Evolutionary conservation across 768 basidiomycete species (phyloP).

Genomic region (Macrocybe gigantea): DNA sequence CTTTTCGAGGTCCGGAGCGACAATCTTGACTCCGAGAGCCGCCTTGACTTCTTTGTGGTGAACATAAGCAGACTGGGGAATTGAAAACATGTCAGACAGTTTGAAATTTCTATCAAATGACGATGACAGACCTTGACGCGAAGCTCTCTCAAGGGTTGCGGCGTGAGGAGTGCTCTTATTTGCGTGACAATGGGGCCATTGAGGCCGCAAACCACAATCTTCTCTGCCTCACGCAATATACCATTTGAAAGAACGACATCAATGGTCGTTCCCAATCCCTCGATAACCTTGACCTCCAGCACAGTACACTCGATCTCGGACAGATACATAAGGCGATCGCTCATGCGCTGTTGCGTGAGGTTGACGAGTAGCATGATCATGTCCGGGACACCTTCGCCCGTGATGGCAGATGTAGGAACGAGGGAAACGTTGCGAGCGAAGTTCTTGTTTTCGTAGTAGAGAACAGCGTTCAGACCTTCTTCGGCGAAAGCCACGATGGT

Average conservation of each 20-base stretch:
- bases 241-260: conserved; percentile 97
- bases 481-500: conserved; percentile 95
- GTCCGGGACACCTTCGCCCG: conserved; percentile 97
- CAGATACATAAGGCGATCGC: conserved; percentile 95
- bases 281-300: conserved; percentile 96
- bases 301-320: conserved; percentile 97
- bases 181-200: conserved; percentile 97
- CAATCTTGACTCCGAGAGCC: conserved; percentile 92
- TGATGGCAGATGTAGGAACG: conserved; percentile 96
- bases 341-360: conserved; percentile 97
- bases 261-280: conserved; percentile 96
- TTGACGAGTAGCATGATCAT: conserved; percentile 99
- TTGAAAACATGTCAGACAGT: conserved; percentile 5
- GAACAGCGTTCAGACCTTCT: conserved; percentile 89
- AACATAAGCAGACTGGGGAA: conserved; percentile 80
- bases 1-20: conserved; percentile 93
- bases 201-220: conserved; percentile 92
- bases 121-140: conserved; percentile 74
- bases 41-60: conserved; percentile 98
- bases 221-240: conserved; percentile 85
- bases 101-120: conserved; percentile 1
- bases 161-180: conserved; percentile 88
- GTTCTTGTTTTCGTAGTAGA: conserved; percentile 98
- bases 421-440: conserved; percentile 91
- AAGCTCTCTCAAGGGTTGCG: conserved; percentile 91